Evolutionary conservation across 106 monocot genomes (phyloP), one percentile per base, ranked within the genome.

Genomic region (Cymbidium sinense): DNA sequence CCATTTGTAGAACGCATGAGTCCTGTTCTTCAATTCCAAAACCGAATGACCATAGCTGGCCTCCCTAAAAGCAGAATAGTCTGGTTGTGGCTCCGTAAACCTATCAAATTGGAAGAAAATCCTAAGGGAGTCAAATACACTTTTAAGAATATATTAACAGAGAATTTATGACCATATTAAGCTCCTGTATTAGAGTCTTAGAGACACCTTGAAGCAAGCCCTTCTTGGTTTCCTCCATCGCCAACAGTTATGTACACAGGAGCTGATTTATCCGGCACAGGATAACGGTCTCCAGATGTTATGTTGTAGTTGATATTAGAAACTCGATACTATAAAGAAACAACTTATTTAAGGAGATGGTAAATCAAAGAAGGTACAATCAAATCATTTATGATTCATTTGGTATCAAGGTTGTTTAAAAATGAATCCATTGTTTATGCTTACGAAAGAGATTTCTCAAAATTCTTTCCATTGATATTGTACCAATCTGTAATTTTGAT

Each of bases 201-300:
- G n/a, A n/a, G n/a, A n/a, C n/a, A 94, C 96, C 84, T 90, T 78
- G 75, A 83, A 84, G 94, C 98, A 77, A 99, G 94, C 2, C 98
- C 98, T 89, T 99, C 98, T 76, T 90, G 94, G 85, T 99, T 99
- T 74, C 98, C 98, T 65, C 98, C 98, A 85, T 99, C 98, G 21
- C 98, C 98, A 69, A 99, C 90, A 29, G 94, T 99, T 69, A 99
- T 82, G 70, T 94, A 99, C 25, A 99, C 94, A 11, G 98, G 98
- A 79, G 94, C 94, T 21, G 88, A 99, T 75, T 94, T 92, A 79
- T 99, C 87, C 33, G 91, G 92, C 21, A 89, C 72, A 2, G 98
- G 98, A 81, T 85, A 87, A 12, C 92, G 78, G 21, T 70, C 77
- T 50, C 94, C 94, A 50, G 75, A 81, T 79, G 98, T 94, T 81